Base-by-base conservation (phyloP, 2,329 filamentous ascomycete species). In the Alternaria postmessia region DNA sequence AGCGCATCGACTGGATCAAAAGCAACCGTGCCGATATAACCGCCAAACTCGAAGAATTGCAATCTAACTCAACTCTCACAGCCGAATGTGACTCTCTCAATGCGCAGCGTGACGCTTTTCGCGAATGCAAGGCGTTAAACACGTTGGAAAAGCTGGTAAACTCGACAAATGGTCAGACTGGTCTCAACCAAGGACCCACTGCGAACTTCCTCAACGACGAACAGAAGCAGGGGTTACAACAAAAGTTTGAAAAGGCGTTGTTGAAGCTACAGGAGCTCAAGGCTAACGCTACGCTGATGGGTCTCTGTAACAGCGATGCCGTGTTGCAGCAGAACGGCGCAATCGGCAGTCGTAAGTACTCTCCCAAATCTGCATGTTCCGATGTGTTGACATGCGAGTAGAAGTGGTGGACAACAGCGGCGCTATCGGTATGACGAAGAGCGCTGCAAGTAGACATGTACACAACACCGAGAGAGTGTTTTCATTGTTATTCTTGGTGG, bases 201-300 rank as follows among this genome's bases (percentile, higher is more conserved):
- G 42, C 59, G 18, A 67, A 69, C 36, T 20, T 68, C 14, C 51
- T 73, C 18, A 72, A 66, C 20, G 62, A 66, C 53, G 74, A 70
- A 58, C 59, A 69, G 18, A 54, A 70, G 12, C 72, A 71, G 22
- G 61, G 59, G 1, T 53, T 71, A n/a, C 55, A 58, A 12, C 70
- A 71, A 54, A 64, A 73, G 30, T 58, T 71, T 62, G 74, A 70
- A 11, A 59, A 67, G 28, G 72, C 72, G 7, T 63, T 63, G 14
- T 54, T 68, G 26, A 68, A 72, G 62, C 57, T 76, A 30, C 55
- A 71, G 57, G 39, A 60, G 26, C 28, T 76, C 48, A 59, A 65
- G 46, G 51, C 53, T 11, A 75, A 76, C 43, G 66, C 61, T n/a
- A 76, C 74, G 1, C 62, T 76, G 5, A 56, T 68, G 28, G 62